Evolutionary conservation across 768 basidiomycete genomes (phyloP).

Genomic region (Lactifluus rugatus): DNA sequence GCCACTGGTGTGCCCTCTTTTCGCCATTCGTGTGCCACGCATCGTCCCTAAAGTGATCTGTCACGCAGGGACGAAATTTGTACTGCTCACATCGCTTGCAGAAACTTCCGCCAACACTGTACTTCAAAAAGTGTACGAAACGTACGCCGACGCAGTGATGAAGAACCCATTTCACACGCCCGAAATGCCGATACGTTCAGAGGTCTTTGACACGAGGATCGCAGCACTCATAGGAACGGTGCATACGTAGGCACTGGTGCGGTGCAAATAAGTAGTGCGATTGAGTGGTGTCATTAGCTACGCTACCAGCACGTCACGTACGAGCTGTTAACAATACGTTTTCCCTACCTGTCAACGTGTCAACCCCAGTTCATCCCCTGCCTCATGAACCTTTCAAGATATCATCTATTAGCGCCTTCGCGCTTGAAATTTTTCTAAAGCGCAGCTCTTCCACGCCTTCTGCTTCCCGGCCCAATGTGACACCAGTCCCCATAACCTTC

Average conservation of each 20-base stretch:
- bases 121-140: slow-evolving; percentile 83
- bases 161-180: slow-evolving; percentile 99
- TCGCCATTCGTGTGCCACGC: neutral
- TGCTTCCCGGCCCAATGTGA: slow-evolving; percentile 9
- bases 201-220: slow-evolving; percentile 74
- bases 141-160: slow-evolving; percentile 92
- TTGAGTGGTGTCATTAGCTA: slow-evolving; percentile 11
- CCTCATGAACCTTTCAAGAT: neutral
- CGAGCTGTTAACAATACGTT: neutral
- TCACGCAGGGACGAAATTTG: slow-evolving; percentile 82
- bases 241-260: neutral
- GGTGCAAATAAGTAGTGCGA: neutral
- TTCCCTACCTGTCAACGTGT: neutral
- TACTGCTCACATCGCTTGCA: slow-evolving; percentile 74
- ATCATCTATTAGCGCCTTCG: neutral
- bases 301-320: neutral
- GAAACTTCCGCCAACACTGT: slow-evolving; percentile 61
- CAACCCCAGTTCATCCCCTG: too few relatives aligned
- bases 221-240: slow-evolving; percentile 37
- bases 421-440: slow-evolving; percentile 9
- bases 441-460: slow-evolving; percentile 10
- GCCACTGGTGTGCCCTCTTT: slow-evolving; percentile 57
- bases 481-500: slow-evolving; percentile 2
- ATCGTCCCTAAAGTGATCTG: neutral
- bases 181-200: slow-evolving; percentile 97